A percentile compares a stretch with the other conserved stretches of the same genome.
These are phyloP conservation scores for Annona cherimola DNA, from an alignment of 164 flowering plant species.

Conservation along the genomic window DNA sequence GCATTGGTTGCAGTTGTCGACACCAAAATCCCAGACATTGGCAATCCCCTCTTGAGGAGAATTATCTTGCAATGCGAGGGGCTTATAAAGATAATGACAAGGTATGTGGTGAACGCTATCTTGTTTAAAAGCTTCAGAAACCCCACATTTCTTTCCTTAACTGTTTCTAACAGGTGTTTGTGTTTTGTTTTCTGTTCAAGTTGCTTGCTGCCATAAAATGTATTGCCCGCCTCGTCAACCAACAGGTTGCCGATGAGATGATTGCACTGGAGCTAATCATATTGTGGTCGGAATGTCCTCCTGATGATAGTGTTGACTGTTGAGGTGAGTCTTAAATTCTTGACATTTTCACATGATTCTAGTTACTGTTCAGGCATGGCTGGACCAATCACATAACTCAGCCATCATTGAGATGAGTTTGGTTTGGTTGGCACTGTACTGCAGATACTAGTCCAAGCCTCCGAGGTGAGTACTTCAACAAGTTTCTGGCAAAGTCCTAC, in stretches of 20 bases:
- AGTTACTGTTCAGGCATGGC: background rate
- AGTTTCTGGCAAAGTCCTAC: too few species aligned
- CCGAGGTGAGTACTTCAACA: conserved; percentile 49
- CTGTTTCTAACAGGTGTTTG: background rate
- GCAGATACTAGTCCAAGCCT: conserved; percentile 89
- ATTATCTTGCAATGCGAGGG: conserved; percentile 80
- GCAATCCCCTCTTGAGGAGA: conserved; percentile 75
- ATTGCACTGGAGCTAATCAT: conserved; percentile 88
- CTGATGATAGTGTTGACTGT: conserved; percentile 76
- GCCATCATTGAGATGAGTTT: background rate
- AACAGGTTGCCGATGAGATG: conserved; percentile 91
- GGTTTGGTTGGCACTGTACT: conserved; percentile 1
- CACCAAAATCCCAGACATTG: conserved; percentile 89
- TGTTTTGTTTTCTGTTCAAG: conserved; percentile 9
- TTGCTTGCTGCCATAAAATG: conserved; percentile 87
- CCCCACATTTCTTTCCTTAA: background rate
- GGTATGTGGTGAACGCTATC: conserved; percentile 22
- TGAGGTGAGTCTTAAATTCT: conserved; percentile 25
- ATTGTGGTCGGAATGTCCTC: conserved; percentile 66
- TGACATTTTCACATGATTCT: background rate
- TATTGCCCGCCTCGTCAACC: conserved; percentile 92
- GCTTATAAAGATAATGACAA: conserved; percentile 96
- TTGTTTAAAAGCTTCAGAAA: background rate
- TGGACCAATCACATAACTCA: background rate
- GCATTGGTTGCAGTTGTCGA: conserved; percentile 91